Percentiles rank a stretch among this genome's conserved stretches.
These are phyloP conservation scores for Pyrenula aspistea DNA, from an alignment of 495 filamentous ascomycete species.

Conservation along the genomic window DNA sequence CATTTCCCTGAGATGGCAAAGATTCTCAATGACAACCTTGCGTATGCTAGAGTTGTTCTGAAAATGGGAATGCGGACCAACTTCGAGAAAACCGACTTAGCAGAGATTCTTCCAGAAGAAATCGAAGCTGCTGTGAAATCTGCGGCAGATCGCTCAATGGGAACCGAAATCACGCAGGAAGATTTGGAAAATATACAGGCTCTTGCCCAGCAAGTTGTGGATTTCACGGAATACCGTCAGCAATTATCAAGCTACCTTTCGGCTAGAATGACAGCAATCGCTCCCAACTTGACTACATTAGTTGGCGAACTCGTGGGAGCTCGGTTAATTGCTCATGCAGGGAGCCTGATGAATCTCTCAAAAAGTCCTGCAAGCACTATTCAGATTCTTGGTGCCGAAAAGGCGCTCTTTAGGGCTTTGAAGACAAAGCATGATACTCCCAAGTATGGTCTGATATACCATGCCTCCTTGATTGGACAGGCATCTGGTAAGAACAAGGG, in stretches of 20 bases:
- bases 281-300: conserved; percentile 87
- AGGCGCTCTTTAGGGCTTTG: conserved; percentile 92
- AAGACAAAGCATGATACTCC: conserved; percentile 99
- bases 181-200: conserved; percentile 84
- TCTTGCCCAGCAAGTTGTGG: conserved; percentile 86
- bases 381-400: conserved; percentile 96
- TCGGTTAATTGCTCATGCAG: conserved; percentile 88
- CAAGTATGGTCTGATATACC: conserved; percentile 98
- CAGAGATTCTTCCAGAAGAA: conserved; percentile 91
- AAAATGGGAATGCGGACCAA: conserved; percentile 79
- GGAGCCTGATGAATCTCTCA: conserved; percentile 87
- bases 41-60: conserved; percentile 78
- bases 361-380: conserved; percentile 94
- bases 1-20: conserved; percentile 96
- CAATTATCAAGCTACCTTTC: conserved; percentile 82
- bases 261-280: conserved; percentile 91
- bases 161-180: conserved; percentile 83
- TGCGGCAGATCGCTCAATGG: conserved; percentile 94
- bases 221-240: conserved; percentile 76
- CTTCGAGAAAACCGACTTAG: conserved; percentile 62
- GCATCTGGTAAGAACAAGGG: conserved; percentile 97
- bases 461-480: conserved; percentile 92
- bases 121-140: conserved; percentile 86
- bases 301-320: conserved; percentile 93
- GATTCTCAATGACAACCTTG: conserved; percentile 96